phyloP scores from a whole-genome alignment of 139 green algal genomes.

The Auxenochlorella pyrenoidosa region DNA sequence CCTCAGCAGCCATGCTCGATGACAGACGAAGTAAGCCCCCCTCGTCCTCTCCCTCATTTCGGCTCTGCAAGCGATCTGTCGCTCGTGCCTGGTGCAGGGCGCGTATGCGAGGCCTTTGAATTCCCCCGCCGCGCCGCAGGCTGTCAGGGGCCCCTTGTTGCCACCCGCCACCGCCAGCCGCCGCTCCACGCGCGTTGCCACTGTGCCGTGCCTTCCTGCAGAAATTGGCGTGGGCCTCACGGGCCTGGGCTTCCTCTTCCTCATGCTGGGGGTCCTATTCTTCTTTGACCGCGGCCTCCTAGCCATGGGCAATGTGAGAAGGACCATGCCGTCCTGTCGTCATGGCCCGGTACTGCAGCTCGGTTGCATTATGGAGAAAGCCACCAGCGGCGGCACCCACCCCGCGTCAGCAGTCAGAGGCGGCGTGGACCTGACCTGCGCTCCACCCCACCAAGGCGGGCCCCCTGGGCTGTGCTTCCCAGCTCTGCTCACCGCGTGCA shows the following conservation, averaged over 20 bases:
- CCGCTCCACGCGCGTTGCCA: background rate
- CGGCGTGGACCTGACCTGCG: no score
- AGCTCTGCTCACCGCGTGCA: no score
- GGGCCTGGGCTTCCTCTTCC: constrained; percentile 93
- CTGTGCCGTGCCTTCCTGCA: constrained; percentile 52
- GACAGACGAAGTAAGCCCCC: constrained; percentile 58
- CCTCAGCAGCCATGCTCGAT: constrained; percentile 55
- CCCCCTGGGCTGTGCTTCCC: background rate
- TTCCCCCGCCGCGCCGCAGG: background rate
- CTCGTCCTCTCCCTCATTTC: background rate
- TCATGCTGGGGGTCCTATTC: constrained; percentile 92
- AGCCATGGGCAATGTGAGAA: constrained; percentile 96
- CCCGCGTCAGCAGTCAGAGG: no score
- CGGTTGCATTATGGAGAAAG: no score
- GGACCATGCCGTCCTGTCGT: background rate
- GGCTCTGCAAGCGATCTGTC: background rate
- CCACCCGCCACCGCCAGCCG: background rate
- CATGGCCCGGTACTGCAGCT: no score
- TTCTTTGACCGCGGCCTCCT: constrained; percentile 97
- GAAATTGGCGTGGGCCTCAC: constrained; percentile 98
- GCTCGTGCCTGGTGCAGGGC: background rate
- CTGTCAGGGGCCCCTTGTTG: background rate
- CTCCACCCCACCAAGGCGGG: no score
- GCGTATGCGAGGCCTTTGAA: background rate
- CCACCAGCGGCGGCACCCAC: no score